Conservation (phyloP, 352 stramenopile species). For the Plasmopara muralis region DNA sequence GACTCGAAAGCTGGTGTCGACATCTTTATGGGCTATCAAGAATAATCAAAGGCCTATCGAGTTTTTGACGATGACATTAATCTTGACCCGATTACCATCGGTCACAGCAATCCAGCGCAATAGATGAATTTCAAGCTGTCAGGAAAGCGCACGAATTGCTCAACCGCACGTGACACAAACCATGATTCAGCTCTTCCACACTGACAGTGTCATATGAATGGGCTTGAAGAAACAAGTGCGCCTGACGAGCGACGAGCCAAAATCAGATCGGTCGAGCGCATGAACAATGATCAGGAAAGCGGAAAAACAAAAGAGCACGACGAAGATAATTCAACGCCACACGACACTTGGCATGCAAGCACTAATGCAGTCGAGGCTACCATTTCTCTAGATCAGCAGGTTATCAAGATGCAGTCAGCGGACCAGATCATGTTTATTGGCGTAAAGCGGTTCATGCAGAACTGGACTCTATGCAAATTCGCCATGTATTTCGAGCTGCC, state of each 20-base stretch:
- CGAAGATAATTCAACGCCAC: too few species aligned
- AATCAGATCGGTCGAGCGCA: neutral
- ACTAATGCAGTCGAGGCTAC: neutral
- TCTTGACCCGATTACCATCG: neutral
- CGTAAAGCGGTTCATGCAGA: neutral
- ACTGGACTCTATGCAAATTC: neutral
- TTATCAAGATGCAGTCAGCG: neutral
- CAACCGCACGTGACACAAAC: neutral
- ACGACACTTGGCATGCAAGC: neutral
- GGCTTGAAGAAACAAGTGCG: neutral
- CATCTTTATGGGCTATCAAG: neutral
- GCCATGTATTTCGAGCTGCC: neutral
- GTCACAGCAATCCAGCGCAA: neutral
- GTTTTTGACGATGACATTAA: neutral
- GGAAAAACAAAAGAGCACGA: too few species aligned
- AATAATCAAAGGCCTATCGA: slow-evolving; percentile 7
- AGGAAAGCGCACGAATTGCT: neutral
- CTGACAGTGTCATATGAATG: neutral
- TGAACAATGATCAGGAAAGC: neutral
- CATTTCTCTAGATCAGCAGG: neutral
- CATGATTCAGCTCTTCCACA: neutral
- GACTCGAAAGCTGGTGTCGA: too few species aligned
- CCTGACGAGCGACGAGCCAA: neutral
- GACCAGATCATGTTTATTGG: neutral
- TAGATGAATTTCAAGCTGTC: neutral